Evolutionary conservation across 768 basidiomycete genomes (phyloP).

Genomic region (Megacollybia marginata): DNA sequence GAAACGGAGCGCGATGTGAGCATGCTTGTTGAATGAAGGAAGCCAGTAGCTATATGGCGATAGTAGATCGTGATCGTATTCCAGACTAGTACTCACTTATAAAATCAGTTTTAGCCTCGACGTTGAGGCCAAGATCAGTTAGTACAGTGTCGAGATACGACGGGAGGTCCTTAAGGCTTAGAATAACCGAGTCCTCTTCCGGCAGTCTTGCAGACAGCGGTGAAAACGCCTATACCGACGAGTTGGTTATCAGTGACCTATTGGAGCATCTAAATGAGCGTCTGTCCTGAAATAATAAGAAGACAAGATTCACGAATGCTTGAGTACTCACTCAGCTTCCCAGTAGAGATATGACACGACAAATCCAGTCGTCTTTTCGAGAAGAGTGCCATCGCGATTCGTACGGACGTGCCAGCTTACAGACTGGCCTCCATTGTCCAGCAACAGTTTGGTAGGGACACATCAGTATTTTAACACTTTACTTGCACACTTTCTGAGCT

Average conservation of each 20-base stretch:
- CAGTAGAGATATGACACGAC: conserved; percentile 31
- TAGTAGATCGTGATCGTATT: too few relatives aligned
- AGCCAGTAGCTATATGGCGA: conserved; percentile 39
- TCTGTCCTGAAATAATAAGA: neutral
- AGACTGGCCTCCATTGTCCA: conserved; percentile 5
- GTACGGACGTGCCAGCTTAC: conserved; percentile 28
- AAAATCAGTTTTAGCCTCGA: conserved; percentile 26
- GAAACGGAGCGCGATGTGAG: conserved; percentile 36
- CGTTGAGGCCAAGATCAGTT: conserved; percentile 18
- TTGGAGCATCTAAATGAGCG: neutral
- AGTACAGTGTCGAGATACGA: conserved; percentile 18
- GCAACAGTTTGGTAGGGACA: conserved; percentile 8
- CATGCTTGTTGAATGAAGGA: conserved; percentile 30
- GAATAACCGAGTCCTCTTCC: conserved; percentile 5
- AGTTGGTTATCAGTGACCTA: neutral
- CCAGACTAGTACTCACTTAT: conserved; percentile 20
- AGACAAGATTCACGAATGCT: neutral
- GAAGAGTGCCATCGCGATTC: conserved; percentile 19
- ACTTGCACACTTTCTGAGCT: too few relatives aligned
- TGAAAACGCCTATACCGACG: neutral
- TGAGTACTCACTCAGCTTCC: conserved; percentile 25
- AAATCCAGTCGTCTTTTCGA: conserved; percentile 18
- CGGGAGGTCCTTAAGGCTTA: conserved; percentile 11
- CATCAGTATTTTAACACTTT: too few relatives aligned
- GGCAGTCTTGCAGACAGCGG: neutral